Evolutionary conservation across 768 basidiomycete species (phyloP), one percentile per base, ranked within the genome.

Genomic region (Coprinopsis strossmayeri): DNA sequence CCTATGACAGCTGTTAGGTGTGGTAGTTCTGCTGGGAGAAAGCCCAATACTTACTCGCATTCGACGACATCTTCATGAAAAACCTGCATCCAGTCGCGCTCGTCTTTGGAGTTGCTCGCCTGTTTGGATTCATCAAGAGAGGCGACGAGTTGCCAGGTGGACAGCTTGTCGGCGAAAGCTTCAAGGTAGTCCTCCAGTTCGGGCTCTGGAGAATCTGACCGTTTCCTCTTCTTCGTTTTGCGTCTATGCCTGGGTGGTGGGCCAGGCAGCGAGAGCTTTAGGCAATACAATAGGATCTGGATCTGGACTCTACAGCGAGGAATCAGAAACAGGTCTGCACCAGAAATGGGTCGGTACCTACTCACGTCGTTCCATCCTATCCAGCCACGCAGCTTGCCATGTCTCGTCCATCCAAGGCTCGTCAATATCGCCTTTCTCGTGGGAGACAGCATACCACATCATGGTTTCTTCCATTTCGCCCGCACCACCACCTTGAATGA

Each of bases 141-240:
- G 21, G 68, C 64, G 49, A 84, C 61, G 18, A 90, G 74, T 57
- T 90, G 88, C 85, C 86, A 87, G 65, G 76, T 80, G 2, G 82
- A 84, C 5, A 91, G 62, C 57, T 82, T 86, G 63, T 90, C 87
- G 82, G 88, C 87, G 62, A 84, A 81, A 1, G 70, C 68, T 59
- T 90, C 86, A 1, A 88, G 63, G 21, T 73, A 70, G n/a, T 80
- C 82, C 43, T 78, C 76, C 1, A 47, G 59, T 45, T 53, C 60
- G 49, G 56, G 55, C 24, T 61, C 58, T 18, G 56, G 54, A 11
- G 46, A 44, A 42, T 34, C 28, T 13, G 53, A 38, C 24, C 58
- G 58, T 47, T 57, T 64, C 40, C 53, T 49, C 38, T 15, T 52
- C n/a, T n/a, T n/a, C 25, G 56, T 51, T 56, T 70, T 72, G 35